A percentile compares a stretch with the other conserved stretches of the same genome.
Conservation (phyloP, 1,139 yeast genomes). For the Hyphopichia pseudoburtonii region DNA sequence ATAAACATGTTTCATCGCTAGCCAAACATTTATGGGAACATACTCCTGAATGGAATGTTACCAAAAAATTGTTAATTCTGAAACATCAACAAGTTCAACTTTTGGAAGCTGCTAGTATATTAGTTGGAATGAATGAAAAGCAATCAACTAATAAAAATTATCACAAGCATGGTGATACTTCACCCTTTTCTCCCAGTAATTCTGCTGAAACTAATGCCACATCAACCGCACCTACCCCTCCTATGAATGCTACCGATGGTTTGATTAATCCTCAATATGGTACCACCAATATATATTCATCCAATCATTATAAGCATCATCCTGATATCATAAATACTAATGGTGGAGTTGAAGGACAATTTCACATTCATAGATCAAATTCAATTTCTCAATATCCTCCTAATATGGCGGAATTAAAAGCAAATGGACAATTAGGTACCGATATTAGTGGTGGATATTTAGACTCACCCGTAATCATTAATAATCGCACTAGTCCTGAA, state of each 20-base stretch:
- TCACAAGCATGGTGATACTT: conserved; percentile 5
- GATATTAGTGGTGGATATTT: conserved; percentile 12
- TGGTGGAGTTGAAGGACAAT: background rate
- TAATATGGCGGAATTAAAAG: conserved; percentile 1
- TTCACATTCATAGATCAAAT: conserved; percentile 11
- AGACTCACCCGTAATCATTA: conserved; percentile 8
- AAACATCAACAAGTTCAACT: conserved; percentile 91
- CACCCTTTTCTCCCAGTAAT: conserved; percentile 12
- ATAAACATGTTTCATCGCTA: conserved; percentile 79
- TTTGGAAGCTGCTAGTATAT: conserved; percentile 82
- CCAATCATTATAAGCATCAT: conserved; percentile 3
- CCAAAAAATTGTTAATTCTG: conserved; percentile 75
- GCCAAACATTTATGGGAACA: conserved; percentile 78
- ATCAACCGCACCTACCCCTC: conserved; percentile 11
- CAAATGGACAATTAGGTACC: conserved; percentile 6
- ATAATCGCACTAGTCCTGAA: background rate
- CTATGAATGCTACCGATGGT: conserved; percentile 4
- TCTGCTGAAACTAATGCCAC: conserved; percentile 10
- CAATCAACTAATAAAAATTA: conserved; percentile 15
- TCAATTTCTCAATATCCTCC: conserved; percentile 22
- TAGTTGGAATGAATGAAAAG: conserved; percentile 75
- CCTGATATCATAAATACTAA: conserved; percentile 4
- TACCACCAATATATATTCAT: background rate
- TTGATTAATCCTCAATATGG: conserved; percentile 2
- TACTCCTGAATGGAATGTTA: conserved; percentile 89